Evolutionary conservation across 2,329 filamentous ascomycete species (phyloP).

Genomic region (Venturia asperata): DNA sequence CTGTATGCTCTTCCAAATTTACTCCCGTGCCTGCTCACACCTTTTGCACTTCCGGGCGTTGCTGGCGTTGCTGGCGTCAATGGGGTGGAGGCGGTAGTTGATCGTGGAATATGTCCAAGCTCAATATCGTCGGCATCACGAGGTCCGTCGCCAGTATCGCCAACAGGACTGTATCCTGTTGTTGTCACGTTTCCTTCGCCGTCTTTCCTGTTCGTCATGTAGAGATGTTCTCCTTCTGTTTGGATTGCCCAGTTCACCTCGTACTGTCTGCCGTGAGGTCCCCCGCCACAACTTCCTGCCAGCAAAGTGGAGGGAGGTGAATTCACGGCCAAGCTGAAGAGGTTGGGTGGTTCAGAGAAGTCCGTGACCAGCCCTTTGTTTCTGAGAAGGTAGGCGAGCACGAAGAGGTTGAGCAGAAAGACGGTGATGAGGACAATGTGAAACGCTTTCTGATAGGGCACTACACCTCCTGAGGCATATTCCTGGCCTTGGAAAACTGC

Average conservation of each 20-base stretch:
- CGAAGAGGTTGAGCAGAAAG: slow-evolving; percentile 60
- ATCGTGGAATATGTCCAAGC: slow-evolving; percentile 19
- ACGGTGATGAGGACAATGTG: slow-evolving; percentile 58
- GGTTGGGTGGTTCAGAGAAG: slow-evolving; percentile 69
- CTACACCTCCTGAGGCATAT: slow-evolving; percentile 60
- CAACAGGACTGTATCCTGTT: slow-evolving; percentile 18
- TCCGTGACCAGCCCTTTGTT: slow-evolving; percentile 63
- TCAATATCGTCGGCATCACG: slow-evolving; percentile 22
- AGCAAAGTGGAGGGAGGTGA: slow-evolving; percentile 46
- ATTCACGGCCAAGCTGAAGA: slow-evolving; percentile 67
- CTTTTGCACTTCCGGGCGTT: slow-evolving; percentile 5
- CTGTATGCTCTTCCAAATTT: slow-evolving; percentile 31
- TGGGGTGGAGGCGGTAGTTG: not conserved
- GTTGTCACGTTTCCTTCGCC: not conserved
- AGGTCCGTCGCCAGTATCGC: slow-evolving; percentile 24
- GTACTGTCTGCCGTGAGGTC: slow-evolving; percentile 46
- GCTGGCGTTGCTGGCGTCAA: slow-evolving; percentile 5
- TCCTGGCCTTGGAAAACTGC: slow-evolving; percentile 57
- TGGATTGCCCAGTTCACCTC: slow-evolving; percentile 41
- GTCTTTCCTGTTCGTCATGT: slow-evolving; percentile 31
- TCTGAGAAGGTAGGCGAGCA: slow-evolving; percentile 55
- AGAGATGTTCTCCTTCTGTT: slow-evolving; percentile 47
- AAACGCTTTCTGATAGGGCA: slow-evolving; percentile 58
- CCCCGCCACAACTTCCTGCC: slow-evolving; percentile 51
- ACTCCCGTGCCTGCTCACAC: slow-evolving; percentile 31